A percentile compares a stretch with the other conserved stretches of the same genome.
Conservation (phyloP, 73 alveolate genomes). For the Blepharisma japonicum region DNA sequence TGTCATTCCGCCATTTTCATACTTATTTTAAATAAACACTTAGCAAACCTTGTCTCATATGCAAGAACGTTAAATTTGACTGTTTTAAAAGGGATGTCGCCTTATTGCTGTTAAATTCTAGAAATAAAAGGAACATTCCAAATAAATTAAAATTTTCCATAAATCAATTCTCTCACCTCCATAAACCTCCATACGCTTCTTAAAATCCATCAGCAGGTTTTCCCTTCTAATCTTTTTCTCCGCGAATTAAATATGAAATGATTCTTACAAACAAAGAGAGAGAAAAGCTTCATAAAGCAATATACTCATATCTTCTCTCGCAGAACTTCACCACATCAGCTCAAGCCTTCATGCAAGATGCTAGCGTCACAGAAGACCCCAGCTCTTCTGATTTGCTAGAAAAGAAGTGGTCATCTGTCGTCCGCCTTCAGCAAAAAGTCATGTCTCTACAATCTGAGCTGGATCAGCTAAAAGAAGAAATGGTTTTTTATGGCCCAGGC, state of each 20-base stretch:
- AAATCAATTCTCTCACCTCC: too few relatives aligned
- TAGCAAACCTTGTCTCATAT: too few relatives aligned
- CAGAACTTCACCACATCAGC: constrained; percentile 40
- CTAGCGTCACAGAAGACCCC: constrained; percentile 29
- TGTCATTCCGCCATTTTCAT: too few relatives aligned
- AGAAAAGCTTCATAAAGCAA: constrained; percentile 58
- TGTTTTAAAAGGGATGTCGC: too few relatives aligned
- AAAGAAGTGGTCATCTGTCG: constrained; percentile 85
- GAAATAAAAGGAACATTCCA: too few relatives aligned
- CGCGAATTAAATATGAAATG: constrained; percentile 26
- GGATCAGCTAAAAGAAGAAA: constrained; percentile 56
- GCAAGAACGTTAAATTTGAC: too few relatives aligned
- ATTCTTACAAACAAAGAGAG: constrained; percentile 45
- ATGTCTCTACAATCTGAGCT: constrained; percentile 69
- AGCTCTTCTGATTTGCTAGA: constrained; percentile 59
- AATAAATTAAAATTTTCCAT: too few relatives aligned
- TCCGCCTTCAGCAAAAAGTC: constrained; percentile 71
- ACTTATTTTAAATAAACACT: too few relatives aligned
- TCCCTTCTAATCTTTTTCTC: too few relatives aligned
- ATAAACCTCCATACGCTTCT: too few relatives aligned
- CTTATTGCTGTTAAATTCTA: too few relatives aligned
- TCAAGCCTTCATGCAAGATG: constrained; percentile 52
- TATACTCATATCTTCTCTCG: constrained; percentile 41
- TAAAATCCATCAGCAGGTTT: too few relatives aligned
- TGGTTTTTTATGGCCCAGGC: constrained; percentile 21